Evolutionary conservation across 148 eudicot genomes (phyloP), one percentile per base, ranked within the genome.

Genomic region (Pouteria glomerata): DNA sequence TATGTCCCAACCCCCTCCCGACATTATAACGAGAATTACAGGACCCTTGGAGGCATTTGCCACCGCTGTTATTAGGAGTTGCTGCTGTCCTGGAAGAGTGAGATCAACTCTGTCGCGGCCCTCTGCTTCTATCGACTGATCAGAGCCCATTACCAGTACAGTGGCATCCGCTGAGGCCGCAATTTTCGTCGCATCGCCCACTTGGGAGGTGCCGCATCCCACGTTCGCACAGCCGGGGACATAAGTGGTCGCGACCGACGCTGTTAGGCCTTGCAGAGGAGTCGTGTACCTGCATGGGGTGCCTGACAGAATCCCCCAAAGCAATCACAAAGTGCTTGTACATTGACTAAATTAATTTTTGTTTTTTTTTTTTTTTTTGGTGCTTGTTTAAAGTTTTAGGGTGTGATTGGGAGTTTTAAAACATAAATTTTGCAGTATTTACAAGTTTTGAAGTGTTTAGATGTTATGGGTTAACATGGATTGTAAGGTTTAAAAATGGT

Each of bases 51-150:
- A 80, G 37, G 67, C 86, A 30, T 74, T 62, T 35, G 89, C 82
- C 6, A 82, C 75, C 26, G 75, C 69, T 7, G 68, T 66, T 52
- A 88, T 69, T 24, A 88, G 75, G 19, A 57, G 78, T 42, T 82
- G 75, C 69, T 88, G 92, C 59, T 80, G 68, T 51, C 87, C 86
- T 0, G 92, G 89, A 68, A 88, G 85, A 35, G 77, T 77, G 2
- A 88, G 68, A 31, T 82, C 53, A 8, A 58, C 71, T 2, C 92
- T 77, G 66, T 85, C 89, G 33, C 61, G 45, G 44, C 83, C 73
- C 80, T 88, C 89, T 27, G 80, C 68, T 69, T 88, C 92, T 61
- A 78, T 86, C 8, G 87, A 78, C 59, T 73, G 80, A 80, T 85
- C 86, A 42, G 85, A 71, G 3, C 89, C 89, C 89, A 88, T 82